phyloP scores from a whole-genome alignment of 495 filamentous ascomycete species.

The Aspergillus bridgeri region DNA sequence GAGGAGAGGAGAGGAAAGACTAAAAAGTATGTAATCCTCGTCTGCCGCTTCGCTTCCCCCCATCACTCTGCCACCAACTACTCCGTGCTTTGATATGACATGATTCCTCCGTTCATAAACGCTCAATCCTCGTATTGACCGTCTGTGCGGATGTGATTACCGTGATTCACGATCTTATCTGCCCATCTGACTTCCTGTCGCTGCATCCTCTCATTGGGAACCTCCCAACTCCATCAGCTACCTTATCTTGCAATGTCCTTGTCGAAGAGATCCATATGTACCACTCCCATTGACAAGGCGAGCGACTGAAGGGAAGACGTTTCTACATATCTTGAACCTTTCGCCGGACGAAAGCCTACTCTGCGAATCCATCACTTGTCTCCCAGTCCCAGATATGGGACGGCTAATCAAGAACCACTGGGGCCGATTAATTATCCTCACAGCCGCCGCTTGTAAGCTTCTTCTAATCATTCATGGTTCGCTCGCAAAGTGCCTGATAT shows the following conservation, averaged over 20 bases:
- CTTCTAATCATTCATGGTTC: not conserved
- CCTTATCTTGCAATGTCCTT: constrained; percentile 16
- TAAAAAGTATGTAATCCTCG: constrained; percentile 19
- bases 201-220: not conserved
- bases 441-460: constrained; percentile 77
- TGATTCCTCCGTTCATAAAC: constrained; percentile 5
- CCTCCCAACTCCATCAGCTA: not conserved
- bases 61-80: not conserved
- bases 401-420: constrained; percentile 99
- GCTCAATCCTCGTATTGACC: constrained; percentile 5
- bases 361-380: constrained; percentile 6
- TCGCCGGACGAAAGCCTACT: constrained; percentile 31
- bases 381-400: constrained; percentile 63
- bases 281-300: constrained; percentile 8
- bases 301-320: not conserved
- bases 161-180: constrained; percentile 1
- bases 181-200: not conserved
- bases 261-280: constrained; percentile 1
- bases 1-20: too few species aligned
- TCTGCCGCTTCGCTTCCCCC: constrained; percentile 5
- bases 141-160: constrained; percentile 8
- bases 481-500: not conserved
- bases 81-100: not conserved
- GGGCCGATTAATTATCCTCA: constrained; percentile 87
- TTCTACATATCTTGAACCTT: constrained; percentile 5